phyloP scores from a whole-genome alignment of 345 rosid species.

The Iberis pinnata region DNA sequence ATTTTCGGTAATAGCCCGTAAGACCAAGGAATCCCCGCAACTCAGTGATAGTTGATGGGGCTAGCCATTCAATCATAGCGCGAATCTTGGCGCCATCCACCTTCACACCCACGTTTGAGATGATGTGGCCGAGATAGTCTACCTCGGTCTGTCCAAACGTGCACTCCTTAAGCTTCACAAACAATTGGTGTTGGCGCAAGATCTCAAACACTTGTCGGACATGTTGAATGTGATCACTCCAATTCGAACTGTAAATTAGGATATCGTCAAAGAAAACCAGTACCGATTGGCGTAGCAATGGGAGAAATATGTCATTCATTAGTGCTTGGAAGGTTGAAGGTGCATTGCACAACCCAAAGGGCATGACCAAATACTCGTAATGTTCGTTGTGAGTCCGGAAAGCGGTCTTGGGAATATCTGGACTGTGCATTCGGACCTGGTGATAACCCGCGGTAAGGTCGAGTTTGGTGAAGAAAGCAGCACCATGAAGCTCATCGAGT shows the following conservation, averaged over 20 bases:
- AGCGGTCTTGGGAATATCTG: not conserved
- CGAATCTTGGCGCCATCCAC: not conserved
- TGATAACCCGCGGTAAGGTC: not conserved
- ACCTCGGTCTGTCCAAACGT: not conserved
- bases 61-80: not conserved
- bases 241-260: not conserved
- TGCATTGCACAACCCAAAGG: not conserved
- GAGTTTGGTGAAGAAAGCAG: not conserved
- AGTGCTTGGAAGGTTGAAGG: not conserved
- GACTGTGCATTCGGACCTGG: not conserved
- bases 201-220: not conserved
- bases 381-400: not conserved
- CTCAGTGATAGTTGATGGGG: not conserved
- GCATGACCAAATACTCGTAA: not conserved
- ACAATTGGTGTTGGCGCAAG: not conserved
- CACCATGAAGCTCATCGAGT: not conserved
- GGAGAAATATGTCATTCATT: not conserved
- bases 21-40: too few relatives aligned
- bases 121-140: not conserved
- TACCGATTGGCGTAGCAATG: not conserved
- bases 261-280: not conserved
- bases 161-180: not conserved
- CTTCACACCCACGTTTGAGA: not conserved
- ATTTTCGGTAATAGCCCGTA: too few relatives aligned
- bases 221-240: not conserved